phyloP scores from a whole-genome alignment of 1,139 yeast genomes.

The Lodderomyces margitis region DNA sequence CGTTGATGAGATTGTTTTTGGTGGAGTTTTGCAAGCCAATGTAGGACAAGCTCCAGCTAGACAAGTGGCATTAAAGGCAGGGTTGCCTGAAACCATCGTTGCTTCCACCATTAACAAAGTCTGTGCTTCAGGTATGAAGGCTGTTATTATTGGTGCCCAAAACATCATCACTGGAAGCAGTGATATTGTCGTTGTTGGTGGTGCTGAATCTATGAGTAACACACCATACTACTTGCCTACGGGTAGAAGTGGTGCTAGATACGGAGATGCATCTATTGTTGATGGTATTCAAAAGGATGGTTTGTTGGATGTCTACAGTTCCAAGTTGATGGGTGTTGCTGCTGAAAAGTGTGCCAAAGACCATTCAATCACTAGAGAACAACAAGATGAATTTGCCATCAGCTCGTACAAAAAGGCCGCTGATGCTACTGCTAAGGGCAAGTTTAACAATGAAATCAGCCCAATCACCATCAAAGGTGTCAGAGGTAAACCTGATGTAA shows the following conservation, averaged over 20 bases:
- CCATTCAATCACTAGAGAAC: constrained; percentile 60
- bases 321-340: constrained; percentile 89
- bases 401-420: constrained; percentile 75
- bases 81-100: constrained; percentile 71
- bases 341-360: constrained; percentile 94
- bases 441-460: constrained; percentile 75
- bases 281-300: constrained; percentile 95
- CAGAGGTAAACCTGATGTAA: constrained; percentile 89
- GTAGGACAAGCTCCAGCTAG: constrained; percentile 98
- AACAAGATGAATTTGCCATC: constrained; percentile 71
- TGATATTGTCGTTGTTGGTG: constrained; percentile 93
- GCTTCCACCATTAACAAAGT: constrained; percentile 95
- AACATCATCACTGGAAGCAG: constrained; percentile 85
- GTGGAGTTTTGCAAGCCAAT: constrained; percentile 90
- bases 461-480: constrained; percentile 86
- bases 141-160: constrained; percentile 88
- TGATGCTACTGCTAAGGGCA: constrained; percentile 73
- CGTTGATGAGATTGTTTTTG: constrained; percentile 89
- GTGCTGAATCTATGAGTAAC: constrained; percentile 97
- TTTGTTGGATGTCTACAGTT: constrained; percentile 82
- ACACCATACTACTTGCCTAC: constrained; percentile 89
- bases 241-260: constrained; percentile 86
- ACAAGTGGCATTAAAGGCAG: constrained; percentile 92
- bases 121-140: constrained; percentile 95
- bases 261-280: constrained; percentile 72